Base-by-base conservation (phyloP, 2,329 filamentous ascomycete species). In the Huntiella moniliformis region DNA sequence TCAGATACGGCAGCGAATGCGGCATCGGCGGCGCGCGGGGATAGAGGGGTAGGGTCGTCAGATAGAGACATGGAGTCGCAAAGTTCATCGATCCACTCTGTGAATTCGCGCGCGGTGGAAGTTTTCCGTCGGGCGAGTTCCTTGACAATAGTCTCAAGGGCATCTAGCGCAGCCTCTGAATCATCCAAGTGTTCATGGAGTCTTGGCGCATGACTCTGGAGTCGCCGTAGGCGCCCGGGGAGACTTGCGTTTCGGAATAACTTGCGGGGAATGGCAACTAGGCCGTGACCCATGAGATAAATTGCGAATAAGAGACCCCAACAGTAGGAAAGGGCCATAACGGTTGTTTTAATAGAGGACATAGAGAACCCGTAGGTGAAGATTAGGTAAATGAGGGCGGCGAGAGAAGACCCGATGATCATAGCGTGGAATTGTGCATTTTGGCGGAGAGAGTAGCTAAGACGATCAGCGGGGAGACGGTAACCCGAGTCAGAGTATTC, bases 401-500 rank as follows among this genome's bases (percentile, higher is more conserved):
- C 61, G 3, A 78, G 61, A 7, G 76, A 79, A 45, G 77, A 75
- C 11, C 72, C 75, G 12, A 95, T 67, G 16, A 91, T 72, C 18
- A 88, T 81, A 45, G 82, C 70, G 57, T 95, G 85, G 59, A 95
- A 98, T 51, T 85, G 79, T 3, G 79, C 86, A 62, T 96, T 98
- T 46, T 77, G 74, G 53, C 83, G 77, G 38, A 96, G 68, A 4
- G 88, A 92, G 64, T 95, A 92, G 48, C 84, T 61, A 37, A 95
- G 63, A 52, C 85, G 79, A 54, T 77, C 79, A 59, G 79, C 81
- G 3, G 86, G 79, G 51, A 94, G 85, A 54, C 86, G 79, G 60
- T 94, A 92, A 45, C 91, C 91, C 22, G 88, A 82, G 61, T 96
- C 91, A 61, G 83, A 80, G 61, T 94, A 98, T 61, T 96, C 88